A percentile compares a stretch with the other conserved stretches of the same genome.
These are phyloP conservation scores for Candida easanensis DNA, from an alignment of 805 yeast genomes.

Conservation along the genomic window DNA sequence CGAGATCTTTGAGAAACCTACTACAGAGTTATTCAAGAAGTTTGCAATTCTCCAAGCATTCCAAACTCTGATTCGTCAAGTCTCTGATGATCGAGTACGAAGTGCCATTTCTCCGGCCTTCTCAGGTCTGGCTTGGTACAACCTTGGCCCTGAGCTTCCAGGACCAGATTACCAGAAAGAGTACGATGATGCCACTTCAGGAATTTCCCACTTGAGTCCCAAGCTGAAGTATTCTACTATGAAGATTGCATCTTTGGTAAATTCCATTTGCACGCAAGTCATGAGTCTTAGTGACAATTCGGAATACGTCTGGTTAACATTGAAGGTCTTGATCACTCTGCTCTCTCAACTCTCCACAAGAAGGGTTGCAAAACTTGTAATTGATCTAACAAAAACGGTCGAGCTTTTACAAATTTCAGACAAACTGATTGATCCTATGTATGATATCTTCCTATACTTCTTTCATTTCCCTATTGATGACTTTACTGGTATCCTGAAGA, in stretches of 20 bases:
- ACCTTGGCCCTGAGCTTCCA: not conserved
- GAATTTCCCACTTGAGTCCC: not conserved
- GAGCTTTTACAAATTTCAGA: not conserved
- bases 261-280: not conserved
- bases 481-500: constrained; percentile 31
- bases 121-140: not conserved
- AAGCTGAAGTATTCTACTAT: not conserved
- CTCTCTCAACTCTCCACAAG: not conserved
- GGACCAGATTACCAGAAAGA: not conserved
- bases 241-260: not conserved
- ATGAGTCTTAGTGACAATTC: not conserved
- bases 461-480: constrained; percentile 42
- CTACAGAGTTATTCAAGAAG: too few relatives aligned
- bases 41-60: not conserved
- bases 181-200: not conserved
- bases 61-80: not conserved
- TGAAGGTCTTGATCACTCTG: not conserved
- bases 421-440: not conserved
- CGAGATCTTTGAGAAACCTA: not conserved
- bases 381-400: not conserved
- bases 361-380: not conserved
- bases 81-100: not conserved
- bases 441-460: constrained; percentile 22
- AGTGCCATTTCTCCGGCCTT: not conserved
- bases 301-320: not conserved